Conservation (phyloP, 352 stramenopile species). For the Pythium chondricola region DNA sequence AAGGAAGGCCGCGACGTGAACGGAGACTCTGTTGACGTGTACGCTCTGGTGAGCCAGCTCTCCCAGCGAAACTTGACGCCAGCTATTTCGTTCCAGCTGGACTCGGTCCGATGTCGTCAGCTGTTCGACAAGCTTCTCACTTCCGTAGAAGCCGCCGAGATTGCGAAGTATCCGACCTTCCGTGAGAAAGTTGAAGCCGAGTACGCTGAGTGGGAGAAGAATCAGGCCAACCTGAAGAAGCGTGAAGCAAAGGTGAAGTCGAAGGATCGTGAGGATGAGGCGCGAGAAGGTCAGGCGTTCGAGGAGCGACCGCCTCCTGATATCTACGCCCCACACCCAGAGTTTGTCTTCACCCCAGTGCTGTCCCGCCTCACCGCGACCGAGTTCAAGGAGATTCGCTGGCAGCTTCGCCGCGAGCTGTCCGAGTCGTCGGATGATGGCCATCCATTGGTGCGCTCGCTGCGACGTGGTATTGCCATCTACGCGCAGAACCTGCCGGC, state of each 20-base stretch:
- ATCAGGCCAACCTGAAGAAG: slow-evolving; percentile 89
- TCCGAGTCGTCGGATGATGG: slow-evolving; percentile 80
- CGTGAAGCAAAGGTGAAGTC: slow-evolving; percentile 92
- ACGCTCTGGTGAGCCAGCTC: slow-evolving; percentile 64
- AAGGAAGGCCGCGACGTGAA: slow-evolving; percentile 42
- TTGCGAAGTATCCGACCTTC: slow-evolving; percentile 77
- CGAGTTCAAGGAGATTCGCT: slow-evolving; percentile 88
- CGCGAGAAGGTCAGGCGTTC: slow-evolving; percentile 75
- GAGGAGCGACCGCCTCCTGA: slow-evolving; percentile 84
- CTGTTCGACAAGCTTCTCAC: slow-evolving; percentile 76
- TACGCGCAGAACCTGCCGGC: slow-evolving; percentile 98
- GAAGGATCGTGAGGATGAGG: slow-evolving; percentile 87
- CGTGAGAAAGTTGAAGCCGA: slow-evolving; percentile 93
- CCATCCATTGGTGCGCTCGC: slow-evolving; percentile 75
- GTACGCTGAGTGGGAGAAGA: slow-evolving; percentile 82
- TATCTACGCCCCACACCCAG: slow-evolving; percentile 96
- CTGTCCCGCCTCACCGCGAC: slow-evolving; percentile 92
- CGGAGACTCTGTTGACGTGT: slow-evolving; percentile 62
- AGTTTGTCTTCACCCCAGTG: slow-evolving; percentile 94
- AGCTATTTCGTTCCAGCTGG: slow-evolving; percentile 85
- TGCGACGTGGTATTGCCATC: slow-evolving; percentile 96
- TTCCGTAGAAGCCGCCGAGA: slow-evolving; percentile 70
- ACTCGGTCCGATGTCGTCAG: slow-evolving; percentile 83
- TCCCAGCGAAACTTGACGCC: slow-evolving; percentile 54
- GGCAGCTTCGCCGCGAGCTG: slow-evolving; percentile 74